Percentiles rank a stretch among this genome's conserved stretches.
Conservation (phyloP, 306 rosid species). For the Castanea crenata region DNA sequence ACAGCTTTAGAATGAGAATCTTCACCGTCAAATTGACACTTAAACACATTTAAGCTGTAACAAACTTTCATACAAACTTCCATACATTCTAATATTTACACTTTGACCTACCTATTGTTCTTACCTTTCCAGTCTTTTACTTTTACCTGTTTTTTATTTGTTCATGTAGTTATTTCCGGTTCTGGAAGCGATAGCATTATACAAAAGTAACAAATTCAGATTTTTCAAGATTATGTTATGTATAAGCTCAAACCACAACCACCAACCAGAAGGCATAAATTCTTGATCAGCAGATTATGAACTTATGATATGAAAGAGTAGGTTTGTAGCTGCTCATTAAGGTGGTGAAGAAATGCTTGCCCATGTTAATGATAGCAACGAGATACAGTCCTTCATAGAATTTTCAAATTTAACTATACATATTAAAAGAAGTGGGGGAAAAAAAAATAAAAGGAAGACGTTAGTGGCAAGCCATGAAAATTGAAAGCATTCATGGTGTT, state of each 20-base stretch:
- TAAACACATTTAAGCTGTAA: not conserved
- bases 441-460: not conserved
- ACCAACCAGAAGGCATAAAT: not conserved
- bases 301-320: not conserved
- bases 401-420: not conserved
- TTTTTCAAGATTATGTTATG: not conserved
- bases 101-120: not conserved
- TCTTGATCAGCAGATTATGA: not conserved
- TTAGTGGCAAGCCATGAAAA: not conserved
- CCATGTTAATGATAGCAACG: not conserved
- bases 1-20: conserved; percentile 55
- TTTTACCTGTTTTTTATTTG: not conserved
- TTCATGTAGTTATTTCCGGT: not conserved
- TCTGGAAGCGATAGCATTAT: not conserved
- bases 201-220: not conserved
- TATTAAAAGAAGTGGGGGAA: too few relatives aligned
- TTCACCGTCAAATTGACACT: conserved; percentile 69
- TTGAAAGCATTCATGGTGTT: not conserved
- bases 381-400: not conserved
- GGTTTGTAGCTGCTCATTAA: not conserved
- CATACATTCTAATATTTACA: not conserved
- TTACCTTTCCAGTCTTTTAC: not conserved
- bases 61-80: not conserved
- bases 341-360: too few relatives aligned
- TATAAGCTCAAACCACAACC: not conserved